These are phyloP conservation scores for Saturnispora sekii DNA, from an alignment of 805 yeast genomes.

Conservation along the genomic window DNA sequence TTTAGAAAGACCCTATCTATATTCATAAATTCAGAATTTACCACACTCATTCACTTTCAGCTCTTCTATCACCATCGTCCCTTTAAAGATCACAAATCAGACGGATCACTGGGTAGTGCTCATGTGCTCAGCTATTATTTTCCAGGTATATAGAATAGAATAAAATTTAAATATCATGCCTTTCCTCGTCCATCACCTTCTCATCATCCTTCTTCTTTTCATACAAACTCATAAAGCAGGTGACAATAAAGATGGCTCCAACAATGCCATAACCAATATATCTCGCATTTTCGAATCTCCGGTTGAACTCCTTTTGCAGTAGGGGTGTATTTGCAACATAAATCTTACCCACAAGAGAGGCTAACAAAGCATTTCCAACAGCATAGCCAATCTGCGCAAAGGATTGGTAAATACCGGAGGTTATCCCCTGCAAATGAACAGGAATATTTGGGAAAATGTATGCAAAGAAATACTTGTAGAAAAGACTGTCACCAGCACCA, in stretches of 20 bases:
- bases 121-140: too few species aligned
- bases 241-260: not conserved
- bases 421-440: constrained; percentile 15
- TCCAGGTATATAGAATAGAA: too few species aligned
- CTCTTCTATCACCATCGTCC: too few species aligned
- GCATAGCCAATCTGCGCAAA: constrained; percentile 13
- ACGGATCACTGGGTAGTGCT: too few species aligned
- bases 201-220: too few species aligned
- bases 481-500: constrained; percentile 21
- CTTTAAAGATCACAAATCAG: too few species aligned
- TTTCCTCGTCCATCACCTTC: too few species aligned
- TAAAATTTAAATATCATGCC: too few species aligned
- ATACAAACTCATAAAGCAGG: too few species aligned
- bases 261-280: constrained; percentile 1
- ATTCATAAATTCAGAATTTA: too few species aligned
- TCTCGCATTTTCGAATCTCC: constrained; percentile 1
- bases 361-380: constrained; percentile 13
- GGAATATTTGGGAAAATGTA: constrained; percentile 21
- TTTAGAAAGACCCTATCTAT: too few species aligned
- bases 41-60: too few species aligned
- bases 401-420: constrained; percentile 14
- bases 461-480: constrained; percentile 27
- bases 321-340: not conserved
- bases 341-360: constrained; percentile 12
- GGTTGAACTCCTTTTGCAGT: constrained; percentile 2